phyloP scores from a whole-genome alignment of 108 stramenopile species.

The Cyclotella distinguenda region DNA sequence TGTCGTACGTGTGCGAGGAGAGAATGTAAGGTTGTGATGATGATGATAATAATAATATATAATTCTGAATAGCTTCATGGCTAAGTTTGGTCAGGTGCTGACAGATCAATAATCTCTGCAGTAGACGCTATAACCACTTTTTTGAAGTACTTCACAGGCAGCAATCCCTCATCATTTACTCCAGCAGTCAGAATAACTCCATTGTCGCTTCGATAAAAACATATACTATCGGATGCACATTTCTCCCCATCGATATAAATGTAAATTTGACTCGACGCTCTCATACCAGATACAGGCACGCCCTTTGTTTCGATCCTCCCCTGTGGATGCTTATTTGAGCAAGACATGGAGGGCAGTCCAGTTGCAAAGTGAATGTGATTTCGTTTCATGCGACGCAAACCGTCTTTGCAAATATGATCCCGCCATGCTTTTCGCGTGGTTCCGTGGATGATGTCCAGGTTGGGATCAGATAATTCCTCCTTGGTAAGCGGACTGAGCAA shows the following conservation, averaged over 20 bases:
- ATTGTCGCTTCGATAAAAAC: constrained; percentile 70
- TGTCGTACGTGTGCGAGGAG: constrained; percentile 23
- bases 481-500: constrained; percentile 52
- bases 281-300: constrained; percentile 81
- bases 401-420: constrained; percentile 53
- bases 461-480: constrained; percentile 45
- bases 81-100: not conserved
- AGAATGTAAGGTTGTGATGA: constrained; percentile 29
- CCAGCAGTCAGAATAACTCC: constrained; percentile 77
- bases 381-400: constrained; percentile 68
- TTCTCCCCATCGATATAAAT: constrained; percentile 61
- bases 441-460: constrained; percentile 64
- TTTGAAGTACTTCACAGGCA: constrained; percentile 67
- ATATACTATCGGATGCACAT: constrained; percentile 68
- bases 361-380: constrained; percentile 85
- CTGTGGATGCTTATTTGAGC: not conserved
- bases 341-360: constrained; percentile 50
- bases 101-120: constrained; percentile 22
- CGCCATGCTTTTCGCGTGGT: constrained; percentile 70
- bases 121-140: constrained; percentile 53
- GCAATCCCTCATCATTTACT: constrained; percentile 53
- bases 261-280: constrained; percentile 58
- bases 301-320: not conserved
- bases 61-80: not conserved
- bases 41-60: not conserved